Percentiles rank a stretch among this genome's conserved stretches.
Evolutionary conservation across 257 asterid species (phyloP).

Genomic region (Penstemon newberryi): DNA sequence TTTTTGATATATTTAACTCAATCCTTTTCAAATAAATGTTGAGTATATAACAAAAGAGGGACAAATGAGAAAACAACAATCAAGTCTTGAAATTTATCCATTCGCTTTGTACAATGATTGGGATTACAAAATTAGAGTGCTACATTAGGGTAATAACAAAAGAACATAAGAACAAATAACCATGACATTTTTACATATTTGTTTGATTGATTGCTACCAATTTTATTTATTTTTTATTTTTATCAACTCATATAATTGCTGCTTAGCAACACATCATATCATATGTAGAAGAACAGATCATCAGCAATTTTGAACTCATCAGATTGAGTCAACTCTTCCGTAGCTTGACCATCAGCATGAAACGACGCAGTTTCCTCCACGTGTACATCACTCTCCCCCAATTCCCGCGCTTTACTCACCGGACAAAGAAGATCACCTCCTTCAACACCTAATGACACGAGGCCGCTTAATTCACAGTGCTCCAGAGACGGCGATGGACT

Average conservation of each 20-base stretch:
- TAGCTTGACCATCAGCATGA: conserved; percentile 25
- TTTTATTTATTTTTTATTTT: too few relatives aligned
- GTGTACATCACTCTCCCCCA: conserved; percentile 29
- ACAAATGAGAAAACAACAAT: too few relatives aligned
- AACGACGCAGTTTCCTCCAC: conserved; percentile 39
- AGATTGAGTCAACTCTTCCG: conserved; percentile 27
- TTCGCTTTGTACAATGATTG: too few relatives aligned
- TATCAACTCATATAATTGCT: background rate
- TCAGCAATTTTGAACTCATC: conserved; percentile 36
- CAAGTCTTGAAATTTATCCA: too few relatives aligned
- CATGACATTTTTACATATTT: too few relatives aligned
- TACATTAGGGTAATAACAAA: too few relatives aligned
- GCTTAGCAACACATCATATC: conserved; percentile 34
- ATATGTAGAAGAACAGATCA: conserved; percentile 59
- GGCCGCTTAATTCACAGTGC: conserved; percentile 37
- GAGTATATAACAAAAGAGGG: too few relatives aligned
- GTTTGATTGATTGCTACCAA: too few relatives aligned
- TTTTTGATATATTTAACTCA: too few relatives aligned
- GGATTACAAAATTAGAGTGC: too few relatives aligned
- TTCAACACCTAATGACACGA: conserved; percentile 34
- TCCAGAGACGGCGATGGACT: conserved; percentile 23
- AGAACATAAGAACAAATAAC: too few relatives aligned
- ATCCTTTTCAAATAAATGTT: too few relatives aligned
- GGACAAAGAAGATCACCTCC: conserved; percentile 61
- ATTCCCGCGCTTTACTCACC: conserved; percentile 29